Base-by-base conservation (phyloP, 768 basidiomycete genomes). In the Gautieria morchelliformis region DNA sequence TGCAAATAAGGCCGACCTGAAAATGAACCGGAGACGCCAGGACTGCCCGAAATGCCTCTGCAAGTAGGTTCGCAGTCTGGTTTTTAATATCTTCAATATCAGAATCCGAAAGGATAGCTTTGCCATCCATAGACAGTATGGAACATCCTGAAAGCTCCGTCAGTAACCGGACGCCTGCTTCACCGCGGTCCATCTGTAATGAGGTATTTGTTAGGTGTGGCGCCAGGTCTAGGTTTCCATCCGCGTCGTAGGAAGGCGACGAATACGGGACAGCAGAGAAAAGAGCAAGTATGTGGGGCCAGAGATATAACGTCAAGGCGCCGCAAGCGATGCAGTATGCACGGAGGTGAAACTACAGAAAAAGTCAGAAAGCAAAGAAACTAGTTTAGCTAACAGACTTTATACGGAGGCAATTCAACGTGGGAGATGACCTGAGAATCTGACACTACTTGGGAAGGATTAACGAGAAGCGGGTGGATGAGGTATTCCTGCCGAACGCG, bases 131-230 rank as follows among this genome's bases (percentile, higher is more conserved):
- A 44, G 75, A 74, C 17, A 86, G 64, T 50, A 89, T 70, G 46
- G 67, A 76, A 61, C 79, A 80, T 2, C 87, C 89, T 27, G 83
- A 67, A 6, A 98, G 75, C 67, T 97, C 94, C 58, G 85, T 81
- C 39, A 96, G 75, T 42, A 94, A 73, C 46, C 84, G 78, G 4
- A 98, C 93, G 24, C 68, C 66, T 46, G 71, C 64, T 55, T 71
- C 67, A 41, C 78, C 78, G 47, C 79, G 78, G 62, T 91, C 86
- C 3, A 69, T 75, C 68, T 96, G 95, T 14, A 96, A 74, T 19
- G 87, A 92, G 0, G 94, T 94, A 66, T 97, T 99, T 46, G 95
- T 97, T 19, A 97, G 75, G 70, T 97, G 94, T 3, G 87, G 78
- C 7, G 72, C 63, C 14, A 97, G 77, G 65, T 89, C 77, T 14